Conservation (phyloP, 1,284 basidiomycete genomes). For the Irpex rosettiformis region DNA sequence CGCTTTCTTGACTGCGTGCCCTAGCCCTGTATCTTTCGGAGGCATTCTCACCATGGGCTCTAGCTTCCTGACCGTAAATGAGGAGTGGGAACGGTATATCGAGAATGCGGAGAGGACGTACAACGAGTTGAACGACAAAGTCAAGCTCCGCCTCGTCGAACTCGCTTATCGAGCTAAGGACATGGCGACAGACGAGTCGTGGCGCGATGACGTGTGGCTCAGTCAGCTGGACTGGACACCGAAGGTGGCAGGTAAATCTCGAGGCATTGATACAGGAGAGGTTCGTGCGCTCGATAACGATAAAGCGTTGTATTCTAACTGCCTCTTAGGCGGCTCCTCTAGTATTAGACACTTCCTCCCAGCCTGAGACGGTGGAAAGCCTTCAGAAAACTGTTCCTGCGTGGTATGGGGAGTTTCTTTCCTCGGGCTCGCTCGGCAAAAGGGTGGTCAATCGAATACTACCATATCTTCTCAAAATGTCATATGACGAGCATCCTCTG, state of each 20-base stretch:
- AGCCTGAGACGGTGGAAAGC: not conserved
- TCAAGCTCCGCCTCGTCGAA: constrained; percentile 64
- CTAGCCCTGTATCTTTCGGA: constrained; percentile 91
- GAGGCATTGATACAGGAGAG: constrained; percentile 41
- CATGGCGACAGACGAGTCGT: constrained; percentile 44
- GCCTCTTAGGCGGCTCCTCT: no score
- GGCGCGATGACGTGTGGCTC: constrained; percentile 84
- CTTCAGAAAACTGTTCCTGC: constrained; percentile 38
- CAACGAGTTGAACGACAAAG: constrained; percentile 69
- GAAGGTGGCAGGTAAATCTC: constrained; percentile 73
- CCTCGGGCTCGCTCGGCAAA: constrained; percentile 42
- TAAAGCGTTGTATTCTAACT: not conserved
- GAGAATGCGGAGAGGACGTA: constrained; percentile 78
- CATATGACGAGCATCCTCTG: constrained; percentile 71
- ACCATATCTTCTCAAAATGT: constrained; percentile 76
- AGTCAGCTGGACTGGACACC: constrained; percentile 95
- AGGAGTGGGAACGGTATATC: constrained; percentile 86
- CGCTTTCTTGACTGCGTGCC: constrained; percentile 80
- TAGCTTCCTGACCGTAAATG: constrained; percentile 87
- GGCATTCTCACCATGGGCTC: constrained; percentile 92
- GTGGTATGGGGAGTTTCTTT: constrained; percentile 73
- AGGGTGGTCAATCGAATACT: constrained; percentile 65
- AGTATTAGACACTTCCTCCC: not conserved
- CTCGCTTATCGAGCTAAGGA: constrained; percentile 65
- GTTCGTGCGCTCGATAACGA: constrained; percentile 20